phyloP scores from a whole-genome alignment of 352 stramenopile species.

The Elongisporangium undulatum region DNA sequence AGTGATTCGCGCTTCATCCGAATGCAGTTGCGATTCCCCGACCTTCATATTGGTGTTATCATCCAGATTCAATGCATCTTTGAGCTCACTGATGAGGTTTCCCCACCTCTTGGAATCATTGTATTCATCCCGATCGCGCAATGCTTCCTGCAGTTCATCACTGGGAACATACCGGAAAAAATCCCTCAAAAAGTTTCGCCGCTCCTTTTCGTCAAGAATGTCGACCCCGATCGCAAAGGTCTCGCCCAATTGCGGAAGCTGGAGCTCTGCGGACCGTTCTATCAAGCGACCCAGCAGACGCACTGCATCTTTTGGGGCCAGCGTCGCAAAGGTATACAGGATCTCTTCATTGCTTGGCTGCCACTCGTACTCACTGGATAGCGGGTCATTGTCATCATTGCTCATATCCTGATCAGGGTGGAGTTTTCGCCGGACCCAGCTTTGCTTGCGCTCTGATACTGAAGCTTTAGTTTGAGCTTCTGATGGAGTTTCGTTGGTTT shows the following conservation, averaged over 20 bases:
- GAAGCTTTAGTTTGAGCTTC: neutral
- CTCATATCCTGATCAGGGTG: neutral
- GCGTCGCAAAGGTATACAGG: conserved; percentile 32
- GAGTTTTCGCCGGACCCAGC: neutral
- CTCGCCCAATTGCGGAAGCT: conserved; percentile 32
- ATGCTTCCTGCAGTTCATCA: conserved; percentile 45
- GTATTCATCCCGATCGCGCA: conserved; percentile 41
- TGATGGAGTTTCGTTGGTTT: neutral
- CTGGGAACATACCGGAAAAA: conserved; percentile 50
- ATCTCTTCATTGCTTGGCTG: conserved; percentile 26
- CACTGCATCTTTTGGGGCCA: conserved; percentile 26
- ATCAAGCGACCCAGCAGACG: conserved; percentile 34
- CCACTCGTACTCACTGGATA: conserved; percentile 31
- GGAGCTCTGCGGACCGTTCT: conserved; percentile 29
- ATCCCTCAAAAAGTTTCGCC: conserved; percentile 43
- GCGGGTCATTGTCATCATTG: neutral
- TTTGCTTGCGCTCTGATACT: neutral
- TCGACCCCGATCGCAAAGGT: conserved; percentile 38
- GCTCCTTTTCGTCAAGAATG: conserved; percentile 31
- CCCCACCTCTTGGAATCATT: conserved; percentile 59
- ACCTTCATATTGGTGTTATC: conserved; percentile 1
- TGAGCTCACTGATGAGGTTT: conserved; percentile 43
- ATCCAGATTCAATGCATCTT: conserved; percentile 24
- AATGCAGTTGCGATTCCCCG: conserved; percentile 32
- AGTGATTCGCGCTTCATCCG: conserved; percentile 43